Percentiles rank a stretch among this genome's conserved stretches.
phyloP scores from a whole-genome alignment of 352 stramenopile species.

The Pythium folliculosum region DNA sequence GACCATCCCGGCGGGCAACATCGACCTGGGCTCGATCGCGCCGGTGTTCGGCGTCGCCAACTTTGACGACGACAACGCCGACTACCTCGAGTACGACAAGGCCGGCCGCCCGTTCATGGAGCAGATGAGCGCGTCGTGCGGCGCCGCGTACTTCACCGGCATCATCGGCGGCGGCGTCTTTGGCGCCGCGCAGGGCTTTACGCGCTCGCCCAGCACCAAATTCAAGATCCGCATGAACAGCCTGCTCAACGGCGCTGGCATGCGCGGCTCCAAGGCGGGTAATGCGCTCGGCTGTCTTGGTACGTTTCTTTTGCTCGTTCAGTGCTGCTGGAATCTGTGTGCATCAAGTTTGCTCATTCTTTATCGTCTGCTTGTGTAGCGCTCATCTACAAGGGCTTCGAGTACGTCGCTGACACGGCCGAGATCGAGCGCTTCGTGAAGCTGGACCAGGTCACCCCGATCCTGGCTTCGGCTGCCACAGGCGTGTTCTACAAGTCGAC shows the following conservation, averaged over 20 bases:
- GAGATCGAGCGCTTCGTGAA: slow-evolving; percentile 85
- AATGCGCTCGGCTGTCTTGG: slow-evolving; percentile 82
- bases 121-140: slow-evolving; percentile 77
- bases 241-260: slow-evolving; percentile 83
- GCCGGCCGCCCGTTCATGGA: slow-evolving; percentile 84
- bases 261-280: slow-evolving; percentile 82
- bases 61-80: slow-evolving; percentile 71
- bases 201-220: slow-evolving; percentile 77
- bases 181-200: slow-evolving; percentile 67
- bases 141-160: slow-evolving; percentile 82
- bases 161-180: slow-evolving; percentile 78
- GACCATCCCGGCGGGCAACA: slow-evolving; percentile 71
- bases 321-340: slow-evolving; percentile 5
- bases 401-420: slow-evolving; percentile 75
- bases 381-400: slow-evolving; percentile 87
- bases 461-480: slow-evolving; percentile 78
- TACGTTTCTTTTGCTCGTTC: slow-evolving; percentile 25
- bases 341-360: too few relatives aligned
- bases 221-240: slow-evolving; percentile 90
- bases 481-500: slow-evolving; percentile 89
- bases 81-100: slow-evolving; percentile 89
- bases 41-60: slow-evolving; percentile 83
- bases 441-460: slow-evolving; percentile 83
- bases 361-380: slow-evolving; percentile 35
- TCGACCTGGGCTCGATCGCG: slow-evolving; percentile 83